Base-by-base conservation (phyloP, 176 grass and related monocot species). In the Eragrostis curvula region DNA sequence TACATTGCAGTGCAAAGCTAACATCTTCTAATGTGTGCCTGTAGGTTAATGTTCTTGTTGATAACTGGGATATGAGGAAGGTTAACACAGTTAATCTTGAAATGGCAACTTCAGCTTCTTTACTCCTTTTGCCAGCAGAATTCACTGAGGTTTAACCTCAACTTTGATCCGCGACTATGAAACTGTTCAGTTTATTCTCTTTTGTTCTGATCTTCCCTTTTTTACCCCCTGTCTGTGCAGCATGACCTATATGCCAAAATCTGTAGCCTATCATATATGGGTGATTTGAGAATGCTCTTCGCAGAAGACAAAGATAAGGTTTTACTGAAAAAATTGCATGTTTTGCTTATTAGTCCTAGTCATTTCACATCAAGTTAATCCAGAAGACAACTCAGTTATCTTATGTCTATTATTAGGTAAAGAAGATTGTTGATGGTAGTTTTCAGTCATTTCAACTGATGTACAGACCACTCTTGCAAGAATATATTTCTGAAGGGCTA, bases 301-400 rank as follows among this genome's bases (percentile, higher is more conserved):
- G 96, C 96, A 47, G 92, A 98, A 92, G 90, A 98, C 89, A 95
- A 91, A 82, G 55, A 95, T 85, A 93, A 95, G 88, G 92, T 93
- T 78, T 67, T 65, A n/a, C 60, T 70, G 77, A 39, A 75, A 42
- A 30, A 28, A 41, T 36, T 32, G 41, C 36, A 48, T 59, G 13
- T 63, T 40, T 49, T 16, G 13, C 50, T 50, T 48, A 5, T 55
- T 29, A 36, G 9, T 1, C 3, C 8, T 12, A 39, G 14, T 27
- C 62, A 61, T 79, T 70, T 75, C n/a, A n/a, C n/a, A n/a, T n/a
- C n/a, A 27, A 44, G 18, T 83, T 40, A 8, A 48, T 75, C 32
- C 28, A 75, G 15, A 67, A 67, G 7, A 32, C 60, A 80, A 66
- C 59, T 48, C 11, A 29, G 7, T 20, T 70, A 51, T 27, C 52